Evolutionary conservation across 2,329 filamentous ascomycete genomes (phyloP), one percentile per base, ranked within the genome.

Genomic region (Hysterium pulicare): DNA sequence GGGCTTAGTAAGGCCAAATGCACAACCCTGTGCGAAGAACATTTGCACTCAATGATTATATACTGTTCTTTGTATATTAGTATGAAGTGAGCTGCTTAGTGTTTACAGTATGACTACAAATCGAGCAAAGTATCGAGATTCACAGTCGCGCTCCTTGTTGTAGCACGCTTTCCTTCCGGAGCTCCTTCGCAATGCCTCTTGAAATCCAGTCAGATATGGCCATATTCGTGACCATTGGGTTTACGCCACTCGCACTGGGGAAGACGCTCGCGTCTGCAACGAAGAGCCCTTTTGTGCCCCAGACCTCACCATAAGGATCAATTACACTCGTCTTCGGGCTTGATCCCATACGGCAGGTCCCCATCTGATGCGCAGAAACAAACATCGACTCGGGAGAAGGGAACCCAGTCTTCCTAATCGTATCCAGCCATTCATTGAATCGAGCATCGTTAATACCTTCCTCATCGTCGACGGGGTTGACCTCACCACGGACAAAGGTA

Each of bases 201-300:
- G 61, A 64, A 21, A 68, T 57, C 55, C 55, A 67, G 41, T 68
- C 63, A 5, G 58, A 50, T 36, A 68, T 67, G 2, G 61, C 65
- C 86, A 90, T 88, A 44, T 73, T 76, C 10, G 86, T 89, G 33
- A 90, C 72, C 87, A 91, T 90, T 10, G 87, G 87, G 61, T 90
- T 90, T 22, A 90, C 86, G 1, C 87, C 87, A 59, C 81, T 87
- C 9, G 86, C 85, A 43, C 78, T 84, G 1, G 85, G 87, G 47
- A 90, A 86, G 9, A 88, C 82, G 61, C 83, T 88, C 33, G 84
- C 81, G 63, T 91, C 87, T 8, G 82, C 80, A 15, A 90, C 79
- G 58, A 81, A 88, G 53, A 90, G 57, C 1, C 76, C 78, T 53
- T 81, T 69, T 0, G 72, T 74, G 1, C 78, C 84, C 83, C 84